Percentiles rank a stretch among this genome's conserved stretches.
Conservation (phyloP, 805 yeast genomes). For the Dipodascopsis tothii region DNA sequence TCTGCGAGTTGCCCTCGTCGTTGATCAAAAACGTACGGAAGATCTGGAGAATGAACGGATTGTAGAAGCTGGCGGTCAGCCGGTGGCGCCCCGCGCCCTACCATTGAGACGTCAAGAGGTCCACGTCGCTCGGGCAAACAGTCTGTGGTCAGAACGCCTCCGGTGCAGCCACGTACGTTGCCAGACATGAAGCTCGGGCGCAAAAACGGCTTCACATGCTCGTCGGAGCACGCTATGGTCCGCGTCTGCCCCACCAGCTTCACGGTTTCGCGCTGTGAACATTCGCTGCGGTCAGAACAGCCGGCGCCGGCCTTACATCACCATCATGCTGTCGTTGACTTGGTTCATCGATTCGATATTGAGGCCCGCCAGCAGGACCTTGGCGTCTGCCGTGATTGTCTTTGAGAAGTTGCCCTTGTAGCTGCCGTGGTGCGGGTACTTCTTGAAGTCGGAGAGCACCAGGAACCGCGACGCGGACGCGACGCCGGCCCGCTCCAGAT, state of each 20-base stretch:
- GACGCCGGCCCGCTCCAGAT: slow-evolving; percentile 7
- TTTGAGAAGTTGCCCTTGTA: neutral
- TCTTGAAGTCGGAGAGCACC: slow-evolving; percentile 5
- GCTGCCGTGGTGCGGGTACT: too few species aligned
- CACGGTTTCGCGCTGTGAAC: slow-evolving; percentile 9
- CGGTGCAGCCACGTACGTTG: slow-evolving; percentile 1
- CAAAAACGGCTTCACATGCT: slow-evolving; percentile 8
- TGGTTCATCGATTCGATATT: slow-evolving; percentile 12
- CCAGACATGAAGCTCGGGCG: slow-evolving; percentile 17
- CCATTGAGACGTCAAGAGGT: slow-evolving; percentile 8
- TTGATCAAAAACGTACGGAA: slow-evolving; percentile 5
- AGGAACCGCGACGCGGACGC: slow-evolving; percentile 6
- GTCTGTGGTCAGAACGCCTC: neutral
- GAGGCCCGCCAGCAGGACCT: slow-evolving; percentile 3
- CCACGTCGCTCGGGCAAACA: slow-evolving; percentile 8
- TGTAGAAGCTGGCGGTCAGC: too few species aligned
- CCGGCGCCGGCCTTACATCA: too few species aligned
- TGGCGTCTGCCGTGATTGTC: slow-evolving; percentile 7
- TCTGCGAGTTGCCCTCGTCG: slow-evolving; percentile 3
- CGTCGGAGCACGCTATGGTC: slow-evolving; percentile 5
- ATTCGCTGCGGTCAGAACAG: too few species aligned
- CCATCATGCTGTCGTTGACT: too few species aligned
- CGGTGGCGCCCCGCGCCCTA: neutral
- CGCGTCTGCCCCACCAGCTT: slow-evolving; percentile 12
- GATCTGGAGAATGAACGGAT: slow-evolving; percentile 11